These are phyloP conservation scores for Boletus rubropictus DNA, from an alignment of 768 basidiomycete genomes.

Conservation along the genomic window DNA sequence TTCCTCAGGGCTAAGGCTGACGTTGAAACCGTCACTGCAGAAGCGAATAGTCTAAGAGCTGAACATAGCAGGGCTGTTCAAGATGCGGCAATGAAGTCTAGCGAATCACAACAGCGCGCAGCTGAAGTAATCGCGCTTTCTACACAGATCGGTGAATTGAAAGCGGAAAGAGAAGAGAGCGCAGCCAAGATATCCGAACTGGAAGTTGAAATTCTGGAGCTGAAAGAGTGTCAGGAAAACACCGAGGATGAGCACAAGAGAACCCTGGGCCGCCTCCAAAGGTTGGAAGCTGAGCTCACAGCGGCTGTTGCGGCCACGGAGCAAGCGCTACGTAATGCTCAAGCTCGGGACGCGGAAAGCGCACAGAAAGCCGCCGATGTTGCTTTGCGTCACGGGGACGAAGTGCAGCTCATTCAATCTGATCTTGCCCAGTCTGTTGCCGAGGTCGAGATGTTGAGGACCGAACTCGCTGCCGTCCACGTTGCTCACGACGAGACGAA, in stretches of 20 bases:
- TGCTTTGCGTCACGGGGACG: conserved; percentile 40
- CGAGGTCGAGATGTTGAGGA: conserved; percentile 42
- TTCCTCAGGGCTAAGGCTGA: conserved; percentile 60
- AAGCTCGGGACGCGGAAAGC: conserved; percentile 44
- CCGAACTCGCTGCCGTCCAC: conserved; percentile 41
- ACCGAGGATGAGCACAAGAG: conserved; percentile 54
- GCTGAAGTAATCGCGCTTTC: conserved; percentile 40
- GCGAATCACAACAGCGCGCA: conserved; percentile 43
- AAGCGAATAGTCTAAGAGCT: conserved; percentile 45
- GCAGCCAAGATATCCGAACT: conserved; percentile 70
- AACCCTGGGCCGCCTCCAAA: conserved; percentile 41
- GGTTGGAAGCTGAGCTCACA: conserved; percentile 49
- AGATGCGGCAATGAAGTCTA: conserved; percentile 41
- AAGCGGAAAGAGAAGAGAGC: conserved; percentile 63
- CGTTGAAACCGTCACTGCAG: conserved; percentile 48
- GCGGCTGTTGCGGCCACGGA: conserved; percentile 44
- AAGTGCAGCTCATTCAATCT: conserved; percentile 40
- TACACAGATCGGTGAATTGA: conserved; percentile 47
- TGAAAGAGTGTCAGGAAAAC: conserved; percentile 63
- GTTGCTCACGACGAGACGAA: conserved; percentile 46
- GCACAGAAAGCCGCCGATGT: conserved; percentile 36
- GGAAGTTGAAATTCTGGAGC: conserved; percentile 74
- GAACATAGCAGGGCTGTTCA: conserved; percentile 46
- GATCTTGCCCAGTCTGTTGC: conserved; percentile 40
- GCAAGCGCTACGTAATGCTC: conserved; percentile 42